Percentiles rank a stretch among this genome's conserved stretches.
Evolutionary conservation across 768 basidiomycete genomes (phyloP).

Genomic region (Termitomyces eurrhizus): DNA sequence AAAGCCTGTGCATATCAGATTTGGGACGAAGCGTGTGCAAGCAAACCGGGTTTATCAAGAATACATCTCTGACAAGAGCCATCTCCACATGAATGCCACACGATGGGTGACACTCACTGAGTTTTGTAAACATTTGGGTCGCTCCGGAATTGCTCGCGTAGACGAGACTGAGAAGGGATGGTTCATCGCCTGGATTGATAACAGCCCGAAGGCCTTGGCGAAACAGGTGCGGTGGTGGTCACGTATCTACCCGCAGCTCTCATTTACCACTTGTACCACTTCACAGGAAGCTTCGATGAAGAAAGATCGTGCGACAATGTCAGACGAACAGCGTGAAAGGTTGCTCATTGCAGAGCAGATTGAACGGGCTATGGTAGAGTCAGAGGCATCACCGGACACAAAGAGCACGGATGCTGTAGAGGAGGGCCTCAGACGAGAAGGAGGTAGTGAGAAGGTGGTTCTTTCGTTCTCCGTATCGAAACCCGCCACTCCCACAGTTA

Average conservation of each 20-base stretch:
- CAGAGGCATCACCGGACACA: constrained; percentile 29
- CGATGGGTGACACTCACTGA: constrained; percentile 98
- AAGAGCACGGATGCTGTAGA: constrained; percentile 38
- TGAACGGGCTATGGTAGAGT: constrained; percentile 68
- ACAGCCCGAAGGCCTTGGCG: constrained; percentile 88
- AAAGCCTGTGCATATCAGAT: constrained; percentile 37
- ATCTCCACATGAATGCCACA: constrained; percentile 98
- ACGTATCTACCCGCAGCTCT: not conserved
- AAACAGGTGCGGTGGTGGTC: constrained; percentile 58
- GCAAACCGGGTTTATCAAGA: constrained; percentile 98
- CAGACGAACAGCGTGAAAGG: constrained; percentile 94
- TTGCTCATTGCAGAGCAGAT: constrained; percentile 90
- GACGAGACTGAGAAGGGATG: constrained; percentile 99
- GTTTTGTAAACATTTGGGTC: constrained; percentile 86
- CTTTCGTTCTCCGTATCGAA: constrained; percentile 62
- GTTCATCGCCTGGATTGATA: constrained; percentile 98
- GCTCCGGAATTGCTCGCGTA: constrained; percentile 81
- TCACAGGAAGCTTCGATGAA: constrained; percentile 79
- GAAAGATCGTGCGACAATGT: constrained; percentile 87
- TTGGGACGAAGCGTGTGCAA: constrained; percentile 91
- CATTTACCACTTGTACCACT: constrained; percentile 12
- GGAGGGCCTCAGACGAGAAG: constrained; percentile 69
- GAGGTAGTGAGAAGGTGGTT: constrained; percentile 69
- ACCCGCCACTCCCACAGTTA: constrained; percentile 28
- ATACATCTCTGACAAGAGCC: constrained; percentile 90